Evolutionary conservation across 106 monocot genomes (phyloP).

Genomic region (Dioscorea zingiberensis): DNA sequence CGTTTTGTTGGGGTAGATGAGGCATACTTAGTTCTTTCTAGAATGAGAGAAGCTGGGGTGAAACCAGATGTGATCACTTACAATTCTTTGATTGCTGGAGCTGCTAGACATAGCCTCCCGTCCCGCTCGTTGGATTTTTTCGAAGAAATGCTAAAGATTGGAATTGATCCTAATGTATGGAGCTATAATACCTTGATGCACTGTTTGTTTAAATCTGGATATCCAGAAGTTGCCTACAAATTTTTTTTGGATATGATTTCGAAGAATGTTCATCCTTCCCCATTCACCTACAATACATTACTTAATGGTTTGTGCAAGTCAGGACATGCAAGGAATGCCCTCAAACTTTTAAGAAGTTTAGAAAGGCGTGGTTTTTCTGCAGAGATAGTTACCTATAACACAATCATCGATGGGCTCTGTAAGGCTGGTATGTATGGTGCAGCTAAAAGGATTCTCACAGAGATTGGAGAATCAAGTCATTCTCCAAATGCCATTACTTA

Average conservation of each 20-base stretch:
- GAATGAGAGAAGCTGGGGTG: conserved; percentile 65
- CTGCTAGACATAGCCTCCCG: conserved; percentile 18
- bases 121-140: conserved; percentile 42
- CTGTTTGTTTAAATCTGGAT: conserved; percentile 70
- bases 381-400: conserved; percentile 67
- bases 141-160: conserved; percentile 65
- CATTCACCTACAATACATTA: conserved; percentile 69
- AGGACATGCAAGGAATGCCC: conserved; percentile 48
- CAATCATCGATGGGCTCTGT: conserved; percentile 69
- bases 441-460: conserved; percentile 48
- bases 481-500: conserved; percentile 70
- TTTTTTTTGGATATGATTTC: conserved; percentile 57
- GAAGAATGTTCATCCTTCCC: conserved; percentile 41
- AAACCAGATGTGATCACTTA: conserved; percentile 69
- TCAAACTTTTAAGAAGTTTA: conserved; percentile 51
- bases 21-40: conserved; percentile 32
- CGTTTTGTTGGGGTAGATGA: conserved; percentile 35
- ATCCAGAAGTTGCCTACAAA: conserved; percentile 42
- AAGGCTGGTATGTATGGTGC: conserved; percentile 43
- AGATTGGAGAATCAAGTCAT: conserved; percentile 39
- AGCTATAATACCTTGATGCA: conserved; percentile 79
- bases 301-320: conserved; percentile 71
- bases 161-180: conserved; percentile 56
- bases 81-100: conserved; percentile 70
- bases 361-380: conserved; percentile 42